Percentiles rank a stretch among this genome's conserved stretches.
Evolutionary conservation across 225 moss, liverwort and hornwort species (phyloP).

Genomic region (Antitrichia curtipendula): DNA sequence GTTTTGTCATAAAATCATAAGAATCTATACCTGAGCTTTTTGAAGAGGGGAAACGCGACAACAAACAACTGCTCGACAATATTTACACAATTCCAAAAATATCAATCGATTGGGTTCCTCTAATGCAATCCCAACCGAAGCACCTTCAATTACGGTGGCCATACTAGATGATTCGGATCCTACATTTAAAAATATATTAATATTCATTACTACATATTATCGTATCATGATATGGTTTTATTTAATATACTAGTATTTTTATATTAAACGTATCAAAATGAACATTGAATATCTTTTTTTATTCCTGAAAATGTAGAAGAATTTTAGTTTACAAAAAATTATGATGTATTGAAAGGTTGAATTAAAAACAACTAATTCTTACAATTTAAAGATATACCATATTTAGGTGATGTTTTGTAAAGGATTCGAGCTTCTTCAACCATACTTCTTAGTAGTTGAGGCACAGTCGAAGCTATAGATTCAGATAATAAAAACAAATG

Average conservation of each 20-base stretch:
- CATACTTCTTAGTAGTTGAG: slow-evolving; percentile 65
- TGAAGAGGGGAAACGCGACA: slow-evolving; percentile 93
- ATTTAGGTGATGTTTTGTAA: background rate
- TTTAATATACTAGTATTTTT: too few relatives aligned
- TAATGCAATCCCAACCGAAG: slow-evolving; percentile 62
- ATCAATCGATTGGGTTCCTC: slow-evolving; percentile 59
- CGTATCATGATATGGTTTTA: too few relatives aligned
- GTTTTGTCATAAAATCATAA: background rate
- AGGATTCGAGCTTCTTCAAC: slow-evolving; percentile 65
- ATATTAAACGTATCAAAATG: too few relatives aligned
- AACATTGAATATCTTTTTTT: too few relatives aligned
- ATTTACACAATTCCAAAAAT: slow-evolving; percentile 69
- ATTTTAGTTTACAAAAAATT: background rate
- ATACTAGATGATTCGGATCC: slow-evolving; percentile 45
- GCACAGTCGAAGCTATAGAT: slow-evolving; percentile 33
- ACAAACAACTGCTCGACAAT: slow-evolving; percentile 76
- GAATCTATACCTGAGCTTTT: slow-evolving; percentile 54
- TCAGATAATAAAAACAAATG: slow-evolving; percentile 87
- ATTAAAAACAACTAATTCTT: background rate
- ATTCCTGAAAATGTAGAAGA: background rate
- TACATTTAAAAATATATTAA: background rate
- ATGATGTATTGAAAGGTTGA: background rate
- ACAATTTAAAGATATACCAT: slow-evolving; percentile 2
- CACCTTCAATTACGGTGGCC: slow-evolving; percentile 83
- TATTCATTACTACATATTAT: background rate